Base-by-base conservation (phyloP, 805 yeast genomes). In the Clavispora fructus region DNA sequence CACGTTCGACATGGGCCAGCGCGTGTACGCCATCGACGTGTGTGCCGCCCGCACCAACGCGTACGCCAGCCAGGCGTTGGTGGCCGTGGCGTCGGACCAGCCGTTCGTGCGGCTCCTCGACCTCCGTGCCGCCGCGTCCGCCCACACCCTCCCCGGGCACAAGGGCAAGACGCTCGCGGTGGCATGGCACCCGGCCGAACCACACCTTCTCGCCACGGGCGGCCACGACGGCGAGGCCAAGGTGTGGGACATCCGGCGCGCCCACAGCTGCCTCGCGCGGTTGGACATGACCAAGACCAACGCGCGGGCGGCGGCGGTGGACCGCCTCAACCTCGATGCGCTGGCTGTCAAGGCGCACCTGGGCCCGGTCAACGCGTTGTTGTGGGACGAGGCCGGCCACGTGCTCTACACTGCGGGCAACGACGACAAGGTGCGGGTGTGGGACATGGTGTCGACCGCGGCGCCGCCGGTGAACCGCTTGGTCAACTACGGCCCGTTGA, bases 231-330 rank as follows among this genome's bases (percentile, higher is more conserved):
- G 97, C 0, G 83, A 83, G 40, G 82, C 86, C 8, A 75, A 86
- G 43, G 60, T 91, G 0, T 91, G 97, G 97, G 98, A 91, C 60
- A 76, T 89, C 10, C 67, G 98, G 40, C 67, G 85, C 41, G 78
- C 87, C 23, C 71, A 73, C 14, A 76, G 85, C 31, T 83, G 88
- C 56, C 62, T 87, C 23, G 74, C 82, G 39, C 73, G 81, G 13
- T 63, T 88, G 47, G 91, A 88, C 58, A 69, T 80, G 69, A 63
- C 73, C 35, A 65, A 74, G 14, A 74, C 81, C 1, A 69, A 65
- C 40, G 48, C 48, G 45, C 52, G 49, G 23, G 45, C 48, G 10
- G 50, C 53, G 17, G 23, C 23, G 3, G 35, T 39, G 12, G 57
- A 50, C 19, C 26, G 46, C 6, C 59, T 60, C 30, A 69, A 69